phyloP scores from a whole-genome alignment of 495 filamentous ascomycete genomes.

The Echria macrotheca region DNA sequence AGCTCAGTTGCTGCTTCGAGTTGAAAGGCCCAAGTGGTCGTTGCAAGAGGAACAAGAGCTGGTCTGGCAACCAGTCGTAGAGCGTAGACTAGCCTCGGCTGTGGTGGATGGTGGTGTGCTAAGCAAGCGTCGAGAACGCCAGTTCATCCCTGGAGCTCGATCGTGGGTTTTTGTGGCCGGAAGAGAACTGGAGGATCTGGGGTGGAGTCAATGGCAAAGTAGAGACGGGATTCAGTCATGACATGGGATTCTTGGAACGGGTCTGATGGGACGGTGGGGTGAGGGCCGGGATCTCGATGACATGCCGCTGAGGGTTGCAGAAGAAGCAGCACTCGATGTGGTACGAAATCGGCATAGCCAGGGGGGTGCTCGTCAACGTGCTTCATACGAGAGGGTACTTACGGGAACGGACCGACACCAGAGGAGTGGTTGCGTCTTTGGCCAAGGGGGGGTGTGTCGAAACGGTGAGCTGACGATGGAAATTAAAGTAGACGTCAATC shows the following conservation, averaged over 20 bases:
- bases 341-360: conserved; percentile 24
- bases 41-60: too few species aligned
- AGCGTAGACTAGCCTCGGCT: too few species aligned
- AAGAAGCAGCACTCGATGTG: conserved; percentile 19
- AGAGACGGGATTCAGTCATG: conserved; percentile 19
- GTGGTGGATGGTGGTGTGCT: too few species aligned
- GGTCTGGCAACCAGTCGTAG: too few species aligned
- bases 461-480: too few species aligned
- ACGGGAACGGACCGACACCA: conserved; percentile 1
- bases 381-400: conserved; percentile 9
- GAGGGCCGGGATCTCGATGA: conserved; percentile 31
- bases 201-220: conserved; percentile 27
- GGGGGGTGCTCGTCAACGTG: conserved; percentile 6
- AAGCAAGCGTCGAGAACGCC: not conserved
- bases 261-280: conserved; percentile 23
- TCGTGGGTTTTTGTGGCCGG: conserved; percentile 2
- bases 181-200: conserved; percentile 8
- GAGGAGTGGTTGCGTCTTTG: too few species aligned
- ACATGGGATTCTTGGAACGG: conserved; percentile 29
- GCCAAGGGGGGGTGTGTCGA: too few species aligned
- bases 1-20: too few species aligned
- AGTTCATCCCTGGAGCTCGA: not conserved
- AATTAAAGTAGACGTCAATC: conserved; percentile 5
- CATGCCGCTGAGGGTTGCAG: conserved; percentile 21
- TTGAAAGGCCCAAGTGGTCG: too few species aligned